Evolutionary conservation across 2,329 filamentous ascomycete genomes (phyloP).

Genomic region (Daldinia sp.): DNA sequence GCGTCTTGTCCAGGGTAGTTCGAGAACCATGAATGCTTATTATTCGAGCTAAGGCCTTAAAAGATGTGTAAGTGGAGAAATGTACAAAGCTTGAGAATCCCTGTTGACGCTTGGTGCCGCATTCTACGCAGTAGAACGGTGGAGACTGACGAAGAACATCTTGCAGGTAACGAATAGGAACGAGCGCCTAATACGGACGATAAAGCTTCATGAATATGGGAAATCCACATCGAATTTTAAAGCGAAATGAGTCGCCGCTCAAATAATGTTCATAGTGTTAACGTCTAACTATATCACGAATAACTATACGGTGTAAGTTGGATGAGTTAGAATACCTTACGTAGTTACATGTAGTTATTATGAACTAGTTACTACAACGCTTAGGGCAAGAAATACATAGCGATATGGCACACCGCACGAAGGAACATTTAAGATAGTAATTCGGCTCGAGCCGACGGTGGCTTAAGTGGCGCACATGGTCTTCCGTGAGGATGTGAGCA

Average conservation of each 20-base stretch:
- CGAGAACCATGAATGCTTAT: constrained; percentile 10
- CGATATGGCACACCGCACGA: not conserved
- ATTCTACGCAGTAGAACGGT: constrained; percentile 11
- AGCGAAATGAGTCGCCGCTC: constrained; percentile 8
- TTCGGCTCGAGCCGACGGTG: constrained; percentile 39
- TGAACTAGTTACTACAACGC: not conserved
- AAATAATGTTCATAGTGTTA: not conserved
- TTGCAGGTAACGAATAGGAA: constrained; percentile 15
- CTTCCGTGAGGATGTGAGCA: constrained; percentile 12
- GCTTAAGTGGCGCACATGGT: constrained; percentile 10
- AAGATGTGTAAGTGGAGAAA: constrained; percentile 14
- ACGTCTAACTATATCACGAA: too few species aligned
- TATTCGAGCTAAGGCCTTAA: constrained; percentile 14
- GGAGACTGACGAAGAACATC: constrained; percentile 9
- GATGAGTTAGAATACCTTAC: not conserved
- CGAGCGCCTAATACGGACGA: constrained; percentile 1
- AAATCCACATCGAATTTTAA: constrained; percentile 16
- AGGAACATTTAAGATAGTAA: constrained; percentile 12
- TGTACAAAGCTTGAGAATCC: constrained; percentile 6
- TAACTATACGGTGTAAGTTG: not conserved
- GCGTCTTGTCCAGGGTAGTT: constrained; percentile 3
- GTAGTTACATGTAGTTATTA: not conserved
- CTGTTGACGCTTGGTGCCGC: constrained; percentile 15
- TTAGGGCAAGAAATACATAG: not conserved
- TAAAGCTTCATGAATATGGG: constrained; percentile 9